Percentiles rank a stretch among this genome's conserved stretches.
Evolutionary conservation across 768 basidiomycete species (phyloP).

Genomic region (Rubroboletus satanas): DNA sequence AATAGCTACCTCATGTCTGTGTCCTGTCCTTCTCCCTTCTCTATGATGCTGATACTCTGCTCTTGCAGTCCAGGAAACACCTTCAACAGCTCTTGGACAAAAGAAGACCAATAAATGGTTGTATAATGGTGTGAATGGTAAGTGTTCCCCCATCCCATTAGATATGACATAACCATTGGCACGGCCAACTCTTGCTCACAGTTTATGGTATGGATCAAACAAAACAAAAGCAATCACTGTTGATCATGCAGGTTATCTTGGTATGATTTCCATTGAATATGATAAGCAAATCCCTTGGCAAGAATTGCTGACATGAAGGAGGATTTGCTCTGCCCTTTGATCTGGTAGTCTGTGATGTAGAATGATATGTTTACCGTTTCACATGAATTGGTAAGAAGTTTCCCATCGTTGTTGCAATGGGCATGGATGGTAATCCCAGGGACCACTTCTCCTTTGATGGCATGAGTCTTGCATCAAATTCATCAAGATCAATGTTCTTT

Average conservation of each 20-base stretch:
- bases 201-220: slow-evolving; percentile 32
- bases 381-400: background rate
- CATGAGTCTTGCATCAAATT: too few relatives aligned
- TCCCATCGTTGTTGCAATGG: background rate
- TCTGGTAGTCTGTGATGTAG: slow-evolving; percentile 35
- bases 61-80: background rate
- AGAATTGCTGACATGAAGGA: slow-evolving; percentile 32
- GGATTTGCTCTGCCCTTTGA: slow-evolving; percentile 31
- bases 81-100: background rate
- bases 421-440: background rate
- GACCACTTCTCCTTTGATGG: background rate
- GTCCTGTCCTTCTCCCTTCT: too few relatives aligned
- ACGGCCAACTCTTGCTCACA: slow-evolving; percentile 36
- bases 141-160: slow-evolving; percentile 43
- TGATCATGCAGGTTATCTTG: slow-evolving; percentile 8
- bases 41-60: background rate
- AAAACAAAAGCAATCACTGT: slow-evolving; percentile 31
- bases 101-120: background rate
- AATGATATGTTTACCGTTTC: background rate
- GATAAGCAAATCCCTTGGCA: slow-evolving; percentile 31
- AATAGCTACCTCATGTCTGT: too few relatives aligned
- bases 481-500: background rate
- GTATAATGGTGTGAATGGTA: slow-evolving; percentile 36
- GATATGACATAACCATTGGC: slow-evolving; percentile 38
- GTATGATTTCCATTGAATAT: slow-evolving; percentile 9